These are phyloP conservation scores for Collybia sp. DNA, from an alignment of 768 basidiomycete genomes.

Conservation along the genomic window DNA sequence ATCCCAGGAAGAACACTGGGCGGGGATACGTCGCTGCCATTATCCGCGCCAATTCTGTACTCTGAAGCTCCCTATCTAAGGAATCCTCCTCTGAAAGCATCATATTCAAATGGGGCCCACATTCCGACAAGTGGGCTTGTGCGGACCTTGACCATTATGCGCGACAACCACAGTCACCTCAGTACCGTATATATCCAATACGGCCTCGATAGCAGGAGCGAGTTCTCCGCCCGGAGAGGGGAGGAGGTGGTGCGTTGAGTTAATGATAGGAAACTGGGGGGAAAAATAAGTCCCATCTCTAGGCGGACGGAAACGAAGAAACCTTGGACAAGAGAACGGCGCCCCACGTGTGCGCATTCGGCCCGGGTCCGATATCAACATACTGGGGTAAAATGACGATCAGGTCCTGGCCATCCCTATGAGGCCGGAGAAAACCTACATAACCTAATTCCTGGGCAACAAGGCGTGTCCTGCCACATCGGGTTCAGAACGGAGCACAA, in stretches of 20 bases:
- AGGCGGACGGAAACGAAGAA: slow-evolving; percentile 1
- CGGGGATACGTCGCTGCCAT: slow-evolving; percentile 66
- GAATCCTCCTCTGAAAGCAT: slow-evolving; percentile 70
- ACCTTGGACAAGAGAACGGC: slow-evolving; percentile 79
- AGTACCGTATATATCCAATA: slow-evolving; percentile 75
- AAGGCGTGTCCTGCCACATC: slow-evolving; percentile 57
- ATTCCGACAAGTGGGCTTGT: not conserved
- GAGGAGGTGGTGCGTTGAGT: slow-evolving; percentile 79
- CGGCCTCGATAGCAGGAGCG: slow-evolving; percentile 85
- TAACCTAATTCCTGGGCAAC: slow-evolving; percentile 77
- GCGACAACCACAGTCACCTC: slow-evolving; percentile 80
- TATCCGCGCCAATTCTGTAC: slow-evolving; percentile 72
- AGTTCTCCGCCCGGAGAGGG: slow-evolving; percentile 86
- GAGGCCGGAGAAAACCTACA: slow-evolving; percentile 37
- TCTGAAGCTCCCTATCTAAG: slow-evolving; percentile 84
- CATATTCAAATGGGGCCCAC: not conserved
- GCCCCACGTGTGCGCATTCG: slow-evolving; percentile 89
- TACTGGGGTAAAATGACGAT: slow-evolving; percentile 42
- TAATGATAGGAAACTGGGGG: slow-evolving; percentile 78
- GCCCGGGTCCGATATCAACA: slow-evolving; percentile 86
- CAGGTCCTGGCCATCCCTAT: not conserved
- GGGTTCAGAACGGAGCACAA: not conserved
- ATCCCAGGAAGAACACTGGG: slow-evolving; percentile 79
- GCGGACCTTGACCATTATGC: slow-evolving; percentile 84
- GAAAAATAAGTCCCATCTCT: not conserved